A percentile compares a stretch with the other conserved stretches of the same genome.
Evolutionary conservation across 2,329 filamentous ascomycete genomes (phyloP).

Genomic region (Didymella pomorum): DNA sequence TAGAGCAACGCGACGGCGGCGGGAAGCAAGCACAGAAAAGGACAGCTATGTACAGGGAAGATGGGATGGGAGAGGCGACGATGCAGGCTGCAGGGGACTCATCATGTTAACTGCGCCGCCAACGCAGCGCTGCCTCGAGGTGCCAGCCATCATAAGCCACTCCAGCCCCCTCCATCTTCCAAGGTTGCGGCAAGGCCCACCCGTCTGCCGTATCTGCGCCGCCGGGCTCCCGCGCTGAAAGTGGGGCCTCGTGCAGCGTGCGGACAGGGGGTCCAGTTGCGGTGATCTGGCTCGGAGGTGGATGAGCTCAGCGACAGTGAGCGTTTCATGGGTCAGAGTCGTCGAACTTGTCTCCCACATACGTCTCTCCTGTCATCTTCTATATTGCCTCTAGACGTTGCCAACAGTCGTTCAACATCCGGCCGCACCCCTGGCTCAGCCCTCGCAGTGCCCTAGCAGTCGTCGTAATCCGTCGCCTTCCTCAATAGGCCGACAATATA

Average conservation of each 20-base stretch:
- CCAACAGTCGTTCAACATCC: not conserved
- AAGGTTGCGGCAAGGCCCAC: slow-evolving; percentile 7
- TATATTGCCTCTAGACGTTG: not conserved
- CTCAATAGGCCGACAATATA: slow-evolving; percentile 29
- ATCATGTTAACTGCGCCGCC: slow-evolving; percentile 27
- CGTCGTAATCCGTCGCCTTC: slow-evolving; percentile 24
- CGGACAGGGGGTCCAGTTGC: not conserved
- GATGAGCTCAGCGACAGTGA: slow-evolving; percentile 4
- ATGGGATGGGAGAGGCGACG: slow-evolving; percentile 10
- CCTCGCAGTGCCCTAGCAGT: slow-evolving; percentile 7
- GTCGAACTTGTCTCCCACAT: no score
- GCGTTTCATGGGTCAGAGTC: slow-evolving; percentile 9
- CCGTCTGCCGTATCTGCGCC: slow-evolving; percentile 3
- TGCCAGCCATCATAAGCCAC: slow-evolving; percentile 23
- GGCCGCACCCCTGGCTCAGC: slow-evolving; percentile 5
- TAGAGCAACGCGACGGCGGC: slow-evolving; percentile 15
- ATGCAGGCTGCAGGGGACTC: slow-evolving; percentile 18
- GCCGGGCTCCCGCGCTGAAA: slow-evolving; percentile 4
- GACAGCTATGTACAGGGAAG: slow-evolving; percentile 34
- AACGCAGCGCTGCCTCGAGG: slow-evolving; percentile 25
- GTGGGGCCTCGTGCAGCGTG: not conserved
- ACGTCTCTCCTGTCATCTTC: not conserved
- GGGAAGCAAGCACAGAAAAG: slow-evolving; percentile 9
- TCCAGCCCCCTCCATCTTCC: slow-evolving; percentile 9
- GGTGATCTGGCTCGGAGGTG: slow-evolving; percentile 6